These are phyloP conservation scores for Barnettozyma salicaria DNA, from an alignment of 805 yeast genomes.

Conservation along the genomic window DNA sequence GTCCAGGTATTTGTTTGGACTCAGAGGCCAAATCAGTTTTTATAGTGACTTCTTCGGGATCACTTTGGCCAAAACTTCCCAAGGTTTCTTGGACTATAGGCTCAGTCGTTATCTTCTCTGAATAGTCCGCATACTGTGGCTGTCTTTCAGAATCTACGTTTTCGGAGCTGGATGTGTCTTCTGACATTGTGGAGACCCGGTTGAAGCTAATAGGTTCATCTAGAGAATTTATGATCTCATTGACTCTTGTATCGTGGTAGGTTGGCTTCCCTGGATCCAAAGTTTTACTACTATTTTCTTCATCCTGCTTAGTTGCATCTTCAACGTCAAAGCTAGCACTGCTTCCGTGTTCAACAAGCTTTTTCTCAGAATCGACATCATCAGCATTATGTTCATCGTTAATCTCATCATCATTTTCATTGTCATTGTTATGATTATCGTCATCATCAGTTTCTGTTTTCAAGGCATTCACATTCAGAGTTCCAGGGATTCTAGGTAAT, in stretches of 20 bases:
- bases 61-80: not conserved
- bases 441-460: constrained; percentile 19
- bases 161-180: constrained; percentile 15
- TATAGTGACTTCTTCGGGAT: not conserved
- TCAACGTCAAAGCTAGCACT: no score
- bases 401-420: not conserved
- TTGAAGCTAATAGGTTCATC: constrained; percentile 38
- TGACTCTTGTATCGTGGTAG: constrained; percentile 14
- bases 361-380: not conserved
- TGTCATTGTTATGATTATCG: constrained; percentile 6
- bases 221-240: constrained; percentile 25
- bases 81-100: not conserved
- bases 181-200: constrained; percentile 34
- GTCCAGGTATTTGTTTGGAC: not conserved
- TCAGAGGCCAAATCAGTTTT: no score
- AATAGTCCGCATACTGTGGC: no score
- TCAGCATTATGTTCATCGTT: not conserved
- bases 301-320: no score
- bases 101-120: not conserved
- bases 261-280: constrained; percentile 41
- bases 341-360: no score
- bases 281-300: constrained; percentile 27
- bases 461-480: constrained; percentile 42
- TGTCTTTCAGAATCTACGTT: constrained; percentile 1
- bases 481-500: constrained; percentile 42